Evolutionary conservation across 164 flowering plant genomes (phyloP).

Genomic region (Macadamia integrifolia): DNA sequence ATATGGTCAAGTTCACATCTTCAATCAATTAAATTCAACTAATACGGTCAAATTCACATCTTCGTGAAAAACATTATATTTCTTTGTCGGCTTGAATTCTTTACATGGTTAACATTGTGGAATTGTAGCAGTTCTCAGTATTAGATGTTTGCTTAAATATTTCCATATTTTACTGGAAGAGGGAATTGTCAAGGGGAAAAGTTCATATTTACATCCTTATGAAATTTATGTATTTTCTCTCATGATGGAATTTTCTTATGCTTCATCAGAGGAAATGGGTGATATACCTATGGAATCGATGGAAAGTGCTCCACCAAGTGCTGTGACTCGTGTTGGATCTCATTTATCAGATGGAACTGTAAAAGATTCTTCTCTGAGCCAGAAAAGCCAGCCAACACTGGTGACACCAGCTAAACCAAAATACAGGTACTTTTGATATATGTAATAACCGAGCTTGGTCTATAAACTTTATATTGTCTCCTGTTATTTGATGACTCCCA

Average conservation of each 20-base stretch:
- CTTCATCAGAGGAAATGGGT: conserved; percentile 52
- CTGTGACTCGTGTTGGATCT: conserved; percentile 13
- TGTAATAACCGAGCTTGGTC: background rate
- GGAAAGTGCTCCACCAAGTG: conserved; percentile 9
- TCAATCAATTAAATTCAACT: background rate
- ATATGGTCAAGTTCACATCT: background rate
- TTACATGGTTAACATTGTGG: no score
- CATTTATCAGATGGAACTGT: conserved; percentile 8
- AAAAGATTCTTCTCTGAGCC: conserved; percentile 23
- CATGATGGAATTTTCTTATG: conserved; percentile 9
- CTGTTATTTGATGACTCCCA: no score
- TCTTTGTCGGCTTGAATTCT: no score
- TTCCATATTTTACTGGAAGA: background rate
- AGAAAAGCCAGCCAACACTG: conserved; percentile 13
- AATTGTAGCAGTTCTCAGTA: background rate
- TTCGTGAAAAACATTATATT: no score
- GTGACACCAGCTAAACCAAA: conserved; percentile 42
- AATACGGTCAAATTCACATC: background rate
- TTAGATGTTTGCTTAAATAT: background rate
- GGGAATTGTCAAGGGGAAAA: no score
- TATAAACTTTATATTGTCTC: no score
- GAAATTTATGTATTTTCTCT: background rate
- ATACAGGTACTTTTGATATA: conserved; percentile 43
- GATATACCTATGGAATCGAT: conserved; percentile 17
- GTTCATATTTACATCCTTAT: background rate